These are phyloP conservation scores for Phytophthora constricta DNA, from an alignment of 352 stramenopile genomes.

Conservation along the genomic window DNA sequence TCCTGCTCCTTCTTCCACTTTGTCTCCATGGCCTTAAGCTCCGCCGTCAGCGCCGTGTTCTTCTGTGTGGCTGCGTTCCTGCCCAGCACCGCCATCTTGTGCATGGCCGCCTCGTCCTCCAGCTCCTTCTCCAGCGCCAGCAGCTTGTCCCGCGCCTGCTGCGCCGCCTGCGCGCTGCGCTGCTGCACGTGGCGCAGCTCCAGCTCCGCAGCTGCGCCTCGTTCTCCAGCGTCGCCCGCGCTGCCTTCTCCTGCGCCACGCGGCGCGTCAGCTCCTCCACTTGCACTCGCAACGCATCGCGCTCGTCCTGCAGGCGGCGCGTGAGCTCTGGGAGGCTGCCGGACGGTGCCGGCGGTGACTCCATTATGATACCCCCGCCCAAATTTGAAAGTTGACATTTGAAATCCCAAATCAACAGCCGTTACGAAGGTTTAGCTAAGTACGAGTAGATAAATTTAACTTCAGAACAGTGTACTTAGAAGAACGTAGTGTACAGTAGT, in stretches of 20 bases:
- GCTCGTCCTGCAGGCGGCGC: slow-evolving; percentile 66
- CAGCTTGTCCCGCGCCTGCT: slow-evolving; percentile 55
- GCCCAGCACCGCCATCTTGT: slow-evolving; percentile 59
- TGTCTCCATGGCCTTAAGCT: slow-evolving; percentile 60
- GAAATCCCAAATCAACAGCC: slow-evolving; percentile 7
- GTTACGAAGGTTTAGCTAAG: neutral
- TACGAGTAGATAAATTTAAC: neutral
- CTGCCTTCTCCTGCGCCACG: slow-evolving; percentile 48
- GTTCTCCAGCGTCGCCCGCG: slow-evolving; percentile 53
- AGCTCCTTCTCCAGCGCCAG: slow-evolving; percentile 66
- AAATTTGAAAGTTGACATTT: slow-evolving; percentile 45
- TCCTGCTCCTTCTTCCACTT: slow-evolving; percentile 71
- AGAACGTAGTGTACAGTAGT: no score
- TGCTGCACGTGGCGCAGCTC: slow-evolving; percentile 77
- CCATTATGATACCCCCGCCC: slow-evolving; percentile 23
- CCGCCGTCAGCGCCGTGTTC: slow-evolving; percentile 48
- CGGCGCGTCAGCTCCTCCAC: slow-evolving; percentile 60
- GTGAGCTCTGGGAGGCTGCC: slow-evolving; percentile 62
- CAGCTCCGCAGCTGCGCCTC: slow-evolving; percentile 71
- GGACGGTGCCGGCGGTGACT: slow-evolving; percentile 18
- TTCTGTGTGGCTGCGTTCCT: slow-evolving; percentile 64
- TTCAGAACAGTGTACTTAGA: neutral
- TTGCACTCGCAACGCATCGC: slow-evolving; percentile 50
- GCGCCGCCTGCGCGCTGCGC: slow-evolving; percentile 52
- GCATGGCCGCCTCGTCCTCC: slow-evolving; percentile 58